Evolutionary conservation across 1,284 basidiomycete genomes (phyloP).

Genomic region (Trametes versicolor): DNA sequence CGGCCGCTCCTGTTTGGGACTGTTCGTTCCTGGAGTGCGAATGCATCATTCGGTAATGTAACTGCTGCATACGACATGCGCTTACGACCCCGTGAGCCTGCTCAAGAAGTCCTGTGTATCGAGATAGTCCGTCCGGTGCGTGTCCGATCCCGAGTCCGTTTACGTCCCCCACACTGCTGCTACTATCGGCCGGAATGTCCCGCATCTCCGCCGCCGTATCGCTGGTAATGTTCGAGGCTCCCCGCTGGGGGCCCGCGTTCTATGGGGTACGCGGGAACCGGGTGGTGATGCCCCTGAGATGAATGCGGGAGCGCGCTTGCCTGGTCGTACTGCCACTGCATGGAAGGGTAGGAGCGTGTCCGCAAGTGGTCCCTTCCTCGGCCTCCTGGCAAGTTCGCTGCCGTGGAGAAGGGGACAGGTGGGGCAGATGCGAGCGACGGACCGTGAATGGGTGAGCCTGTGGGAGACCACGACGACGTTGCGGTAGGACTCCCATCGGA

Average conservation of each 20-base stretch:
- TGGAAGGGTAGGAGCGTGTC: constrained; percentile 40
- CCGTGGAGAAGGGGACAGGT: constrained; percentile 36
- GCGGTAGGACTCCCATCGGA: constrained; percentile 32
- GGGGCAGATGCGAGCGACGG: constrained; percentile 42
- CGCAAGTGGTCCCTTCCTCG: constrained; percentile 42
- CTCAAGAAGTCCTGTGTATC: constrained; percentile 25
- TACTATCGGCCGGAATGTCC: constrained; percentile 33
- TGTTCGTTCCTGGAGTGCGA: constrained; percentile 13
- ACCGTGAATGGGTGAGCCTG: constrained; percentile 32
- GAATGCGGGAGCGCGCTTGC: constrained; percentile 33
- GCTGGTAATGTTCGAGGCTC: constrained; percentile 29
- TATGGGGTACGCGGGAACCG: constrained; percentile 26
- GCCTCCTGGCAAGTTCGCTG: constrained; percentile 36
- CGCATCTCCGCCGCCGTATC: constrained; percentile 34
- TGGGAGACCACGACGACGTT: constrained; percentile 38
- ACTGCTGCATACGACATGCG: constrained; percentile 22
- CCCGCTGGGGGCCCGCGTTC: constrained; percentile 30
- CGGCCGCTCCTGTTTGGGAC: constrained; percentile 20
- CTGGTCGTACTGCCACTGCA: constrained; percentile 42
- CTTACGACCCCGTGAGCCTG: constrained; percentile 28
- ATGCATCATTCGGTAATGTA: constrained; percentile 20
- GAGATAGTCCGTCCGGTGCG: constrained; percentile 29
- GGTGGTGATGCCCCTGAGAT: constrained; percentile 30
- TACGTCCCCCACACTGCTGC: constrained; percentile 28
- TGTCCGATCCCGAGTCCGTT: constrained; percentile 30